Evolutionary conservation across 2,329 filamentous ascomycete genomes (phyloP).

Genomic region (Fusarium tupiense): DNA sequence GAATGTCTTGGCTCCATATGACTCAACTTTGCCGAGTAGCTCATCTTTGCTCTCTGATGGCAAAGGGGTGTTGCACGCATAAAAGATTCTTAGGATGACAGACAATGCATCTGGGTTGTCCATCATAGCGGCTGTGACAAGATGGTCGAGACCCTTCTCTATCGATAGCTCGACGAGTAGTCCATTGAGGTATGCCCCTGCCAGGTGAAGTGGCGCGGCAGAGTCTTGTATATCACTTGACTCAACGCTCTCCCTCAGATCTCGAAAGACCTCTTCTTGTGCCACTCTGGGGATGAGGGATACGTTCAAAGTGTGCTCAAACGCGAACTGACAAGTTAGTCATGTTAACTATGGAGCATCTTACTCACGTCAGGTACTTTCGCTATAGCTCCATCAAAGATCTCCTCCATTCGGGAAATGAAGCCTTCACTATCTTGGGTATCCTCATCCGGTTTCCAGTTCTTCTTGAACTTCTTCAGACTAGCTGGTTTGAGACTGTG

Average conservation of each 20-base stretch:
- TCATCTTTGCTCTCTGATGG: background rate
- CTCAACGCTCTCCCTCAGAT: background rate
- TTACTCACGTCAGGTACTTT: background rate
- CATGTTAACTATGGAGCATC: accelerated
- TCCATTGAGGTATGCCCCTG: background rate
- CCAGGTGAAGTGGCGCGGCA: background rate
- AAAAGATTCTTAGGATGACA: background rate
- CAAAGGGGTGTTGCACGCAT: accelerated
- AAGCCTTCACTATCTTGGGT: background rate
- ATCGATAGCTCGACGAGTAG: background rate
- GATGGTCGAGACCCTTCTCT: background rate
- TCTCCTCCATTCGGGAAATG: background rate
- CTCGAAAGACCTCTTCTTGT: background rate
- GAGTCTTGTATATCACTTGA: background rate
- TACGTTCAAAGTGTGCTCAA: background rate
- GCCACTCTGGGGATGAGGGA: background rate
- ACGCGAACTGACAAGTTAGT: background rate
- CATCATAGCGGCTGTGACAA: background rate
- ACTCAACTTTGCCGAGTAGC: background rate
- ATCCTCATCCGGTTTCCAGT: background rate
- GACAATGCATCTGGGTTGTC: background rate
- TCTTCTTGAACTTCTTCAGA: background rate
- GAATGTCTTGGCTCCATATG: background rate
- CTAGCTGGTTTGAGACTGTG: background rate
- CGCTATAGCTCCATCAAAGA: background rate